A percentile compares a stretch with the other conserved stretches of the same genome.
These are phyloP conservation scores for Hortiboletus campestris DNA, from an alignment of 768 basidiomycete species.

Conservation along the genomic window DNA sequence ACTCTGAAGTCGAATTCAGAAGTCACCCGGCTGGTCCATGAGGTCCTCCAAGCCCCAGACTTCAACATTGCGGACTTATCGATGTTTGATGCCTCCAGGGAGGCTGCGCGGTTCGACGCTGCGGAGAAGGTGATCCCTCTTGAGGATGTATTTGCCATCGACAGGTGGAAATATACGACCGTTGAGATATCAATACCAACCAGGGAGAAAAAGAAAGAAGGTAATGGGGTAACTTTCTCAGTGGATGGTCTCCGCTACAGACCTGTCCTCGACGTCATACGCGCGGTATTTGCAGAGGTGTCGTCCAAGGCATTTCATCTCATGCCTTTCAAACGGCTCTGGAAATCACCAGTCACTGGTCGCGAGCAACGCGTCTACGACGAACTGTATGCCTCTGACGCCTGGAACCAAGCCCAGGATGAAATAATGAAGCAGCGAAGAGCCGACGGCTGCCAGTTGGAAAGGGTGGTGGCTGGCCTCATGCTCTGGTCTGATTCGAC, in stretches of 20 bases:
- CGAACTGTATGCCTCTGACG: too few relatives aligned
- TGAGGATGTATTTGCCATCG: neutral
- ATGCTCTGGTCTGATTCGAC: slow-evolving; percentile 23
- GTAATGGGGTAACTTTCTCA: neutral
- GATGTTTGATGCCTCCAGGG: neutral
- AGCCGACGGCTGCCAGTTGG: neutral
- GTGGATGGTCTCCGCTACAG: too few relatives aligned
- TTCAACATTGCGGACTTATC: neutral
- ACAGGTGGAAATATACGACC: neutral
- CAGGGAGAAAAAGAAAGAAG: neutral
- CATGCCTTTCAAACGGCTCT: too few relatives aligned
- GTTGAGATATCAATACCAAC: neutral
- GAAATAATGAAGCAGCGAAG: too few relatives aligned
- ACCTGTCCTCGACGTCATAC: too few relatives aligned
- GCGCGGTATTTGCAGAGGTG: too few relatives aligned
- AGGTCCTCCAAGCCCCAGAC: neutral
- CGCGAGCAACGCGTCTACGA: too few relatives aligned
- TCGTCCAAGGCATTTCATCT: too few relatives aligned
- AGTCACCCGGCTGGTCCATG: neutral
- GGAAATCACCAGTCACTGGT: too few relatives aligned
- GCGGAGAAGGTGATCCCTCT: neutral
- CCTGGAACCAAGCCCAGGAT: too few relatives aligned
- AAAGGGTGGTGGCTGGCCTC: slow-evolving; percentile 10
- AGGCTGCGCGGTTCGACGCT: neutral
- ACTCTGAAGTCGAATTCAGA: neutral